Percentiles rank a stretch among this genome's conserved stretches.
Evolutionary conservation across 2,329 filamentous ascomycete genomes (phyloP).

Genomic region (Fusarium hostae): DNA sequence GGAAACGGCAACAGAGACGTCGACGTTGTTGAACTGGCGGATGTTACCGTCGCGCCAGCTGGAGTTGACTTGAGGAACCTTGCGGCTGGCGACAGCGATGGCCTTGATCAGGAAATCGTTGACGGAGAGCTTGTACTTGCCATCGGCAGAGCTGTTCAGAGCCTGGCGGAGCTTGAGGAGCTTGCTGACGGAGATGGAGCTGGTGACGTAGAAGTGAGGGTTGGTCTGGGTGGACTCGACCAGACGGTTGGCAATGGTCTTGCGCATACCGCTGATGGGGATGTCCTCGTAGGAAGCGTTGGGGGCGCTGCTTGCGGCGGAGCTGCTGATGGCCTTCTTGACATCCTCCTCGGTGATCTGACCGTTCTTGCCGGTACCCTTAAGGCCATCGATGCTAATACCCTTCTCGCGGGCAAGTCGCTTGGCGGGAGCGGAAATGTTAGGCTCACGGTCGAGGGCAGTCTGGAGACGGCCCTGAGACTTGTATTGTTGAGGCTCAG

Average conservation of each 20-base stretch:
- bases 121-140: conserved; percentile 99
- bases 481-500: conserved; percentile 75
- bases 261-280: conserved; percentile 92
- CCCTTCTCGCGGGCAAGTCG: conserved; percentile 87
- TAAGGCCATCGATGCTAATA: conserved; percentile 79
- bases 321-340: conserved; percentile 79
- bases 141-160: conserved; percentile 87
- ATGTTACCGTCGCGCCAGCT: conserved; percentile 93
- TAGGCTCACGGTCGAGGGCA: conserved; percentile 83
- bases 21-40: conserved; percentile 91
- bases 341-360: conserved; percentile 93
- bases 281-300: conserved; percentile 83
- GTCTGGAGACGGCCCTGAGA: conserved; percentile 83
- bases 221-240: conserved; percentile 90
- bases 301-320: conserved; percentile 63
- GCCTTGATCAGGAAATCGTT: conserved; percentile 99
- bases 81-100: conserved; percentile 85
- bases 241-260: conserved; percentile 93
- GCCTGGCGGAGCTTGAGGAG: conserved; percentile 95
- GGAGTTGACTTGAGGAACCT: conserved; percentile 95
- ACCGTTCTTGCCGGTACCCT: conserved; percentile 87
- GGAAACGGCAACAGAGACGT: conserved; percentile 94
- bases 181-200: conserved; percentile 91
- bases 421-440: conserved; percentile 78
- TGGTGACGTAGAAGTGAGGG: conserved; percentile 97